A percentile compares a stretch with the other conserved stretches of the same genome.
phyloP scores from a whole-genome alignment of 495 filamentous ascomycete species.

The Neurospora sp. region DNA sequence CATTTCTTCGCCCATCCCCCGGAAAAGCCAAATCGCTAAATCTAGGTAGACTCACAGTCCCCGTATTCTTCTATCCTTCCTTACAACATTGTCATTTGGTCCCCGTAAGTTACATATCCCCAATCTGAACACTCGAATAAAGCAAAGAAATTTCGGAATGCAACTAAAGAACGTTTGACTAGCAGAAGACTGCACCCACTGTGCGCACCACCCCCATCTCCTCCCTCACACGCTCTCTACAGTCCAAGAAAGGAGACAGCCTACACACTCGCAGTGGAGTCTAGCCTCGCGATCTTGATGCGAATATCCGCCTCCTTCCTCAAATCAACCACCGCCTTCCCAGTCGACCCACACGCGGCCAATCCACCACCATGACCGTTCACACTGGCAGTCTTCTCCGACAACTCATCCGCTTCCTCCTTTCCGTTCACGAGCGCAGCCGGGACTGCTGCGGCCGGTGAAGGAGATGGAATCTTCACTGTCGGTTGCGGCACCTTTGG shows the following conservation, averaged over 20 bases:
- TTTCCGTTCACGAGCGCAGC: background rate
- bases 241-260: background rate
- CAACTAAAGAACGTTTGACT: background rate
- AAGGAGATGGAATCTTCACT: background rate
- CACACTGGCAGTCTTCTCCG: background rate
- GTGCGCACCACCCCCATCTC: background rate
- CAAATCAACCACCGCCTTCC: background rate
- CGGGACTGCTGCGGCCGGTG: background rate
- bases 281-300: background rate
- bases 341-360: background rate
- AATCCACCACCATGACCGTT: background rate
- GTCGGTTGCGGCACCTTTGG: background rate
- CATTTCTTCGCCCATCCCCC: background rate
- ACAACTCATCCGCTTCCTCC: background rate
- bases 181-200: background rate
- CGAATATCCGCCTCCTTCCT: background rate
- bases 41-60: no score
- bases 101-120: no score
- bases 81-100: no score
- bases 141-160: background rate
- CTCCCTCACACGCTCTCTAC: background rate
- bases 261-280: background rate
- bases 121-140: no score
- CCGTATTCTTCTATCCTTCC: no score
- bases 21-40: background rate